Base-by-base conservation (phyloP, 768 basidiomycete species). In the Leccinum boreale region DNA sequence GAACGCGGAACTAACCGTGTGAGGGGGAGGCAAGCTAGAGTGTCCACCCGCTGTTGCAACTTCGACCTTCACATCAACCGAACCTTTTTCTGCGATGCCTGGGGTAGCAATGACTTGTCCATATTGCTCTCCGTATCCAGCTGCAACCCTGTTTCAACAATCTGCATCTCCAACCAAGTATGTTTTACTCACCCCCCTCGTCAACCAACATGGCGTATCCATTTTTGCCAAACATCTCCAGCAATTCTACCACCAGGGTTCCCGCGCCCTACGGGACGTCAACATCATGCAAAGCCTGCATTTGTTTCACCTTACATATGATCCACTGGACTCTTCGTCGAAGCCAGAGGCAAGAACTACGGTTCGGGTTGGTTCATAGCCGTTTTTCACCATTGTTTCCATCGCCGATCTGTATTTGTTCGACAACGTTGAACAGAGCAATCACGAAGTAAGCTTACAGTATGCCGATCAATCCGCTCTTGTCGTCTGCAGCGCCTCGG, bases 191-290 rank as follows among this genome's bases (percentile, higher is more conserved):
- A 85, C 91, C 83, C 33, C 94, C 94, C 77, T 98, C 95, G 66
- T 98, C 95, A 33, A 98, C 78, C 47, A 97, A 70, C 67, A 96
- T 78, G 0, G 89, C 84, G 67, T 92, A 85, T 4, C 83, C 81
- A 65, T 92, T 72, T 58, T 81, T 68, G 35, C 93, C 94, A 67
- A 90, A 95, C 15, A 76, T 78, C 3, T 78, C 62, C 49, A 83
- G 68, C 29, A 97, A 72, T 47, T 74, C 74, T 11, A 73, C 65
- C 0, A 77, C 75, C 44, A 89, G 74, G 4, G 67, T 65, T 24
- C 69, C 70, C 9, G 86, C 88, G 31, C 87, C 87, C 84, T 89
- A 59, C 6, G 19, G 17, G 55, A 49, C 4, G 11, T 58, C 21
- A 51, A 11, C 21, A 21, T 49, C 14, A 50, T 28, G 4, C 17